Evolutionary conservation across 805 yeast species (phyloP).

Genomic region (Pichia membranifaciens): DNA sequence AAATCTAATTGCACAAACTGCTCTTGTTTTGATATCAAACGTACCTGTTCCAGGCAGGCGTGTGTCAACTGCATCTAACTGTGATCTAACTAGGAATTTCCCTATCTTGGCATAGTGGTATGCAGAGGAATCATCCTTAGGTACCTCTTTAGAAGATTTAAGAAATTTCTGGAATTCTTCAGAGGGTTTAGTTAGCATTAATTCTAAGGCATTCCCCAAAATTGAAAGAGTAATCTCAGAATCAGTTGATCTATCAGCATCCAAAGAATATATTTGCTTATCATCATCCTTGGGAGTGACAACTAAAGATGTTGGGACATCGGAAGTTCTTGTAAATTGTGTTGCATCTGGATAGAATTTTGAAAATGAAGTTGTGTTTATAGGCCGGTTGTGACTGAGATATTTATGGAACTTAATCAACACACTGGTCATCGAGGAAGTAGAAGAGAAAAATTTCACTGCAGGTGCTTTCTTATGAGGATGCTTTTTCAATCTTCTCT

Average conservation of each 20-base stretch:
- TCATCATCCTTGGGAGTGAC: constrained; percentile 37
- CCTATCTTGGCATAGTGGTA: constrained; percentile 74
- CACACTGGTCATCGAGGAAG: constrained; percentile 79
- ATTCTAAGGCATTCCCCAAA: constrained; percentile 77
- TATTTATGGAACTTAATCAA: constrained; percentile 70
- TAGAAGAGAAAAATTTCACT: constrained; percentile 61
- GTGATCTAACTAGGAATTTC: constrained; percentile 78
- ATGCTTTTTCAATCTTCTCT: neutral
- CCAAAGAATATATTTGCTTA: constrained; percentile 49
- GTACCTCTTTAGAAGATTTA: constrained; percentile 12
- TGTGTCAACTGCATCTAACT: constrained; percentile 74
- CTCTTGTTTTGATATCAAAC: constrained; percentile 88
- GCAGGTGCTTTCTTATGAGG: constrained; percentile 4
- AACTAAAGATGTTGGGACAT: constrained; percentile 51
- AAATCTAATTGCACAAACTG: constrained; percentile 78
- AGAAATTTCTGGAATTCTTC: constrained; percentile 41
- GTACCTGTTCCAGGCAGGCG: constrained; percentile 85
- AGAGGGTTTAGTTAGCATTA: constrained; percentile 58
- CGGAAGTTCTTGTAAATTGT: constrained; percentile 38
- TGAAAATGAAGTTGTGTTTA: constrained; percentile 41
- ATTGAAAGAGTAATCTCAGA: constrained; percentile 62
- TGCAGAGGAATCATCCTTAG: constrained; percentile 13
- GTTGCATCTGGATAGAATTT: constrained; percentile 36
- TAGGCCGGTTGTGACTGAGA: constrained; percentile 55
- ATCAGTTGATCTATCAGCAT: constrained; percentile 62